Conservation (phyloP, 805 yeast species). For the Naumovozyma castellii region DNA sequence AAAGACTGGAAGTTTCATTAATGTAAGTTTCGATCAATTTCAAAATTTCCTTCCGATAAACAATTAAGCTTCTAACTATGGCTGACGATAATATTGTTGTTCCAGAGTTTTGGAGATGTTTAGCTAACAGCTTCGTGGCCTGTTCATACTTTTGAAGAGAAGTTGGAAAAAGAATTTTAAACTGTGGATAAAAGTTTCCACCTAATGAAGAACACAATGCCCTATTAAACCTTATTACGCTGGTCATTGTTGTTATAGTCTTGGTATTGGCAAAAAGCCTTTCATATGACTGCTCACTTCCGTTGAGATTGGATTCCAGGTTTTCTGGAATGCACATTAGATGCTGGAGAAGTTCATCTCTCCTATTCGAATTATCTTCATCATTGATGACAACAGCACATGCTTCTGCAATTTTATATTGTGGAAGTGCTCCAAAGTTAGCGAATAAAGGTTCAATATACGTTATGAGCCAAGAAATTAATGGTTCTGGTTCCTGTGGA, state of each 20-base stretch:
- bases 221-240: neutral
- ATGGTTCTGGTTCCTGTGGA: no score
- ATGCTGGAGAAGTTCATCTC: conserved; percentile 70
- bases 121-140: no score
- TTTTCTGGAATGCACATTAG: neutral
- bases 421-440: no score
- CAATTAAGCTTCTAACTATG: conserved; percentile 74
- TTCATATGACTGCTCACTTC: neutral
- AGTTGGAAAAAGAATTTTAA: neutral
- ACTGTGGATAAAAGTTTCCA: neutral
- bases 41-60: conserved; percentile 84
- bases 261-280: neutral
- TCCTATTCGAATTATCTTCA: conserved; percentile 62
- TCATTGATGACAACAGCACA: conserved; percentile 49
- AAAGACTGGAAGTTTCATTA: conserved; percentile 68
- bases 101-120: no score
- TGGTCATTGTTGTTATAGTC: neutral
- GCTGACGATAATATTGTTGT: neutral
- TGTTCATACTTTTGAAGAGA: neutral
- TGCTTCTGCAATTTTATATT: neutral
- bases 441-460: no score
- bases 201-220: neutral
- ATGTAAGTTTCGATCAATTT: conserved; percentile 78
- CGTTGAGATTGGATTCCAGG: neutral
- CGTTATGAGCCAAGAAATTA: no score